Base-by-base conservation (phyloP, 2,329 filamentous ascomycete species). In the Colletotrichum tabaci region DNA sequence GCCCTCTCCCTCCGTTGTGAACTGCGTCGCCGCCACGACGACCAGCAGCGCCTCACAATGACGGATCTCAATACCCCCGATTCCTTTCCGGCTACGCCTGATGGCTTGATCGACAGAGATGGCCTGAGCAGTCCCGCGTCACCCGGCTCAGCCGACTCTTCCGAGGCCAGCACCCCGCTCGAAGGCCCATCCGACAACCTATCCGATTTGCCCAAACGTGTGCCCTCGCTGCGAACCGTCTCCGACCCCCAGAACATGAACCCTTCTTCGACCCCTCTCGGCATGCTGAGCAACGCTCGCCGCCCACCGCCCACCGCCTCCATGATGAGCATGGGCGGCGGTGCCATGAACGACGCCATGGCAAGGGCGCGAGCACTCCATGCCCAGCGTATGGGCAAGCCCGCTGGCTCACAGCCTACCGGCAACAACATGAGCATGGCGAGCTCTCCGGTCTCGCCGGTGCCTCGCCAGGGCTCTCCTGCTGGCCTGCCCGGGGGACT, bases 251-350 rank as follows among this genome's bases (percentile, higher is more conserved):
- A 86, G 74, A 85, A 83, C 66, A 95, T 97, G 90, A 94, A 90
- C 67, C 84, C 92, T 8, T 95, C 91, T n/a, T 98, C 95, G n/a
- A 96, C 93, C 38, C 91, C 94, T 50, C 85, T 95, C 4, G 94
- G 94, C 50, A 89, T 93, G 69, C 84, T 98, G 77, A 94, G 92
- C 80, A 89, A 84, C 74, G 90, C 88, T 5, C 85, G 90, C 70
- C 85, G 88, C 60, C 90, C 89, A 3, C 79, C 82, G 23, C 82
- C 83, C 16, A 78, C 82, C 13, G 78, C 84, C 5, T 79, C 82
- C 46, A 26, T 80, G 79, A 63, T 80, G 49, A 71, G 56, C 16
- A 66, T 66, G 64, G 68, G 68, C 26, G 62, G 68, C 26, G 77
- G 78, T 42, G 74, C 77, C 23, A 79, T 83, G 74, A 79, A 83